These are phyloP conservation scores for Dactylellina parvicollis DNA, from an alignment of 2,329 filamentous ascomycete genomes.

Conservation along the genomic window DNA sequence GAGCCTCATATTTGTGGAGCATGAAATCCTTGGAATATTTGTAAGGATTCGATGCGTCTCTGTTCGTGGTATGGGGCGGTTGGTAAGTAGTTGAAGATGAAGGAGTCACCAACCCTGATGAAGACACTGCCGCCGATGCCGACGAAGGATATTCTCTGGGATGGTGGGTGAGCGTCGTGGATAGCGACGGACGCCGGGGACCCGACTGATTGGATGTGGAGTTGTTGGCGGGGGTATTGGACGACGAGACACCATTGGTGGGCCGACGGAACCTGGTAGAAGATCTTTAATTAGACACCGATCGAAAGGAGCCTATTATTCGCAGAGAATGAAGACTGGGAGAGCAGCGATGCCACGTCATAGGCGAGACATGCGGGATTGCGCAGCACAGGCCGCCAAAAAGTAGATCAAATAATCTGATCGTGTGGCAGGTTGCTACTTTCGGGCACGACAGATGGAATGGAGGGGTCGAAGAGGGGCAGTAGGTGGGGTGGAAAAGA, in stretches of 20 bases:
- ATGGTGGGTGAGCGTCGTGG: conserved; percentile 58
- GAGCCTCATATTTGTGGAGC: conserved; percentile 56
- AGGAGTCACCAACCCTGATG: conserved; percentile 55
- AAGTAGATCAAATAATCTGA: neutral
- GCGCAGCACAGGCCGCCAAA: neutral
- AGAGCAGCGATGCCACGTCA: conserved; percentile 6
- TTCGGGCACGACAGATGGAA: conserved; percentile 9
- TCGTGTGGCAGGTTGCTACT: neutral
- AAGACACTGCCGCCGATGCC: conserved; percentile 1
- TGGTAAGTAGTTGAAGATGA: conserved; percentile 57
- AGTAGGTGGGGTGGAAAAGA: conserved; percentile 10
- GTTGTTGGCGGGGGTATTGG: conserved; percentile 43
- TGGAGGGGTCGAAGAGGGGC: conserved; percentile 50
- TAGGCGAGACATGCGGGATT: conserved; percentile 8
- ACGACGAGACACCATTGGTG: conserved; percentile 42
- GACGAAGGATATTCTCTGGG: conserved; percentile 54
- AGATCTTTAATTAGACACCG: conserved; percentile 26
- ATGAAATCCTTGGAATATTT: conserved; percentile 57
- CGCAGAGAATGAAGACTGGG: neutral
- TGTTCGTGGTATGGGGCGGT: conserved; percentile 55
- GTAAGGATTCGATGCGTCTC: conserved; percentile 53
- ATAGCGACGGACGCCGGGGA: conserved; percentile 58
- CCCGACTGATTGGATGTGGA: conserved; percentile 53
- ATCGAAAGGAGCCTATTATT: conserved; percentile 1
- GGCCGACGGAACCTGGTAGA: conserved; percentile 44